Conservation (phyloP, 2,329 filamentous ascomycete genomes). For the Phoma sp. region DNA sequence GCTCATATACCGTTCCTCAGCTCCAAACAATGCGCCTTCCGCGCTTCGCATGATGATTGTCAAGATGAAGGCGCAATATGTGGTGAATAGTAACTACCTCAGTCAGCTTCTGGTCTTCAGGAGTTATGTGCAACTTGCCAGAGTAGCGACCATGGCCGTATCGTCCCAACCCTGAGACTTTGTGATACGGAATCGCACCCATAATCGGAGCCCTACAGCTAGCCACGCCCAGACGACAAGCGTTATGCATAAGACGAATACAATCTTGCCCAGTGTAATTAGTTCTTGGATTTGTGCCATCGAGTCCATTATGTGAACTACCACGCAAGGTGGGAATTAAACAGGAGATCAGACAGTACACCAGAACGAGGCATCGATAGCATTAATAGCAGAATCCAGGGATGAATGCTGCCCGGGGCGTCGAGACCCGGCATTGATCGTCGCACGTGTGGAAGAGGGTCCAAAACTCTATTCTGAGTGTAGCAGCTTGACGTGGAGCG, state of each 20-base stretch:
- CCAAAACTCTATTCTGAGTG: conserved; percentile 23
- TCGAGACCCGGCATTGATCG: conserved; percentile 15
- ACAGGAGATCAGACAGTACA: conserved; percentile 6
- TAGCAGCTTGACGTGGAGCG: neutral
- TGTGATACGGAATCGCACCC: conserved; percentile 42
- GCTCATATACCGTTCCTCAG: conserved; percentile 21
- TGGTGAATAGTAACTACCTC: conserved; percentile 12
- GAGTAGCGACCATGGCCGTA: conserved; percentile 37
- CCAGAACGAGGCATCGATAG: conserved; percentile 11
- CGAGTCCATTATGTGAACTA: conserved; percentile 9
- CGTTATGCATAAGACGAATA: conserved; percentile 29
- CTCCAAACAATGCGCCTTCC: conserved; percentile 19
- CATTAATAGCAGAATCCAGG: conserved; percentile 22
- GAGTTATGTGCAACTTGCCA: conserved; percentile 21
- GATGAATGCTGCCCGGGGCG: conserved; percentile 13
- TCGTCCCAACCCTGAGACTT: conserved; percentile 46
- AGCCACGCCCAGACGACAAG: conserved; percentile 38
- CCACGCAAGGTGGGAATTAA: conserved; percentile 17
- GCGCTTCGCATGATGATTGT: conserved; percentile 28
- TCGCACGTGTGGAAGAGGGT: conserved; percentile 17
- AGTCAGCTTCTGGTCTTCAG: neutral
- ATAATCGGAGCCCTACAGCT: conserved; percentile 41
- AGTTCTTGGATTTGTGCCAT: conserved; percentile 24
- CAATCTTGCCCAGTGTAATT: conserved; percentile 26
- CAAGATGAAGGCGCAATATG: conserved; percentile 16